phyloP scores from a whole-genome alignment of 2,329 filamentous ascomycete species.

The Geosmithia morbida region DNA sequence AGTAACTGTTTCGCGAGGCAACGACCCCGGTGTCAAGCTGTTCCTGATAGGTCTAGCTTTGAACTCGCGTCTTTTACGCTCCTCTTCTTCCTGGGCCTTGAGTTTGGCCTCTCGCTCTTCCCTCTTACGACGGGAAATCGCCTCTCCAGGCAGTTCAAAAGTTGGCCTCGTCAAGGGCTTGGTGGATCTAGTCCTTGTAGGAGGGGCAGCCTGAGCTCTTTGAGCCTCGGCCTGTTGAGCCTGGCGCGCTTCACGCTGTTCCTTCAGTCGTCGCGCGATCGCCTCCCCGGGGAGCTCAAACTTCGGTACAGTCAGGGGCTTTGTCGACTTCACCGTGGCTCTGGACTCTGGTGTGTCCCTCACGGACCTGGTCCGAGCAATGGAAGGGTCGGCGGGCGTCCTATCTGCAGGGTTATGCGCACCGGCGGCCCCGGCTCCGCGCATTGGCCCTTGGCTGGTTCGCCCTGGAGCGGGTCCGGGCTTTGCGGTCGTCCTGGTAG shows the following conservation, averaged over 20 bases:
- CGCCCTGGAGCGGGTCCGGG: constrained; percentile 25
- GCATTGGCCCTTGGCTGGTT: constrained; percentile 21
- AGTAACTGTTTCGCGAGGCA: constrained; percentile 41
- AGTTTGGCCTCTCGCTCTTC: constrained; percentile 41
- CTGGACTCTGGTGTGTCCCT: constrained; percentile 18
- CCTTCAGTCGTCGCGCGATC: constrained; percentile 40
- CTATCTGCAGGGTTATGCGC: constrained; percentile 2
- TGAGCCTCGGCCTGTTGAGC: constrained; percentile 18
- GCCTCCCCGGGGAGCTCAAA: constrained; percentile 52
- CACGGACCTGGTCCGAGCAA: constrained; percentile 8
- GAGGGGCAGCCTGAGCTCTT: constrained; percentile 17
- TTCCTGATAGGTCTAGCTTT: constrained; percentile 43
- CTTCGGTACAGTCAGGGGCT: constrained; percentile 35
- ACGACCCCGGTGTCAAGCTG: constrained; percentile 21
- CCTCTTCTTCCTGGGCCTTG: constrained; percentile 43
- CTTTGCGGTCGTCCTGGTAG: constrained; percentile 22
- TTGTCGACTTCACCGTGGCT: constrained; percentile 33
- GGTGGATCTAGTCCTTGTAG: constrained; percentile 31
- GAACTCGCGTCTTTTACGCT: constrained; percentile 45
- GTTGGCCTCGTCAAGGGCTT: constrained; percentile 38
- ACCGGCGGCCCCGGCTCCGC: constrained; percentile 12
- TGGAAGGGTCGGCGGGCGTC: constrained; percentile 4
- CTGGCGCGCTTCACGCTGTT: constrained; percentile 41
- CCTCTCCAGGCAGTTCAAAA: constrained; percentile 50
- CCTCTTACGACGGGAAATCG: constrained; percentile 40